phyloP scores from a whole-genome alignment of 176 grass and related monocot genomes.

The Neostapfia colusana region DNA sequence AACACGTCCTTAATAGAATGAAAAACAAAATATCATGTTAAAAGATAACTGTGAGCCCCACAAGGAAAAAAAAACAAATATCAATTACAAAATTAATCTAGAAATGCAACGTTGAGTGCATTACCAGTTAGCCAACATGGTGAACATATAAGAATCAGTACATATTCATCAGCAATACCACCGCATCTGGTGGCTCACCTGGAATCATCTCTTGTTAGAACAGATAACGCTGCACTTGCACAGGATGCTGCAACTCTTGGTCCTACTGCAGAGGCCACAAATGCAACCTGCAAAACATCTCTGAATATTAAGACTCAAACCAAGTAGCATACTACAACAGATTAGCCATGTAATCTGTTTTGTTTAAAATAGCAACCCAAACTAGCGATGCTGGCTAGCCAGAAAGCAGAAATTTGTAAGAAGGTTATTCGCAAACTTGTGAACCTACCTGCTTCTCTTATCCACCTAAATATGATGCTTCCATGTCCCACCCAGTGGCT shows the following conservation, averaged over 20 bases:
- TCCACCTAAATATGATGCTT: constrained; percentile 18
- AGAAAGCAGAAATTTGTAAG: neutral
- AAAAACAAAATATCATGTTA: constrained; percentile 34
- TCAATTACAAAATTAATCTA: neutral
- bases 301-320: constrained; percentile 27
- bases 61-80: neutral
- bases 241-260: constrained; percentile 96
- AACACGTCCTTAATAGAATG: constrained; percentile 55
- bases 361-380: neutral
- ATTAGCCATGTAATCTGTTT: neutral
- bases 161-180: constrained; percentile 20
- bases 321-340: constrained; percentile 32
- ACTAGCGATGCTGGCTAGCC: neutral
- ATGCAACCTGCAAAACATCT: constrained; percentile 70
- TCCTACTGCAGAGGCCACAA: constrained; percentile 83
- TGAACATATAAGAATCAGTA: constrained; percentile 7
- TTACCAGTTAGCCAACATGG: neutral
- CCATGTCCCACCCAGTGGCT: neutral
- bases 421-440: neutral
- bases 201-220: constrained; percentile 78
- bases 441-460: neutral
- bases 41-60: constrained; percentile 19
- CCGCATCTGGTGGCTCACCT: constrained; percentile 48
- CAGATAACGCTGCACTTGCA: constrained; percentile 75
- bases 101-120: neutral